Base-by-base conservation (phyloP, 768 basidiomycete species). In the Termitomyces sp. region DNA sequence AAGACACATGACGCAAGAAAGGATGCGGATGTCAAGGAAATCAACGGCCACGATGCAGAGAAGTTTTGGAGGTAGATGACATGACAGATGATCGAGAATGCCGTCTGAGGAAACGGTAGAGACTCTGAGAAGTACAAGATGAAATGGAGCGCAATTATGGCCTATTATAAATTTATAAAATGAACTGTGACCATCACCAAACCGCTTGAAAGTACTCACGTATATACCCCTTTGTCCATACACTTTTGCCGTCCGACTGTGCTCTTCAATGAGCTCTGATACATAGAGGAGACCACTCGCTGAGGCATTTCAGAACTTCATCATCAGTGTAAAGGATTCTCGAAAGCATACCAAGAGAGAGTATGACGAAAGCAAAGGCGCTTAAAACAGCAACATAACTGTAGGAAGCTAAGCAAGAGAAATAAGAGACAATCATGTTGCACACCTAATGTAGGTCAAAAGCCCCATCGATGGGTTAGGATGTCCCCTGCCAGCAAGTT, bases 181-280 rank as follows among this genome's bases (percentile, higher is more conserved):
- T 55, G n/a, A 33, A 45, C 55, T 52, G 57, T 35, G 61, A 8
- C 18, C 3, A 24, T 42, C n/a, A 51, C 46, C 20, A 57, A 57
- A 20, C 35, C 12, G 18, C 16, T 48, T 35, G 16, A 50, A 60
- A 18, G 45, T 40, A 81, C 93, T 65, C 71, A 96, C 96, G 75
- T 93, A 95, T 63, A 92, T 93, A n/a, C 86, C 84, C 65, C 91
- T 78, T 73, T 93, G 88, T 1, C 97, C 97, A 24, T 94, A 71
- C 0, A 76, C 66, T 76, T 98, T 99, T 13, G 97, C 91, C 59
- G 83, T 69, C 50, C 84, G 84, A 13, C 94, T 88, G 71, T 96
- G 90, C 71, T 98, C 96, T 73, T 98, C 96, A 63, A 98, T 98
- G 36, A 98, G 73, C 72, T 98, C 96, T 2, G 96, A 95, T 36